These are phyloP conservation scores for Penicillium crustosum DNA, from an alignment of 2,329 filamentous ascomycete species.

Conservation along the genomic window DNA sequence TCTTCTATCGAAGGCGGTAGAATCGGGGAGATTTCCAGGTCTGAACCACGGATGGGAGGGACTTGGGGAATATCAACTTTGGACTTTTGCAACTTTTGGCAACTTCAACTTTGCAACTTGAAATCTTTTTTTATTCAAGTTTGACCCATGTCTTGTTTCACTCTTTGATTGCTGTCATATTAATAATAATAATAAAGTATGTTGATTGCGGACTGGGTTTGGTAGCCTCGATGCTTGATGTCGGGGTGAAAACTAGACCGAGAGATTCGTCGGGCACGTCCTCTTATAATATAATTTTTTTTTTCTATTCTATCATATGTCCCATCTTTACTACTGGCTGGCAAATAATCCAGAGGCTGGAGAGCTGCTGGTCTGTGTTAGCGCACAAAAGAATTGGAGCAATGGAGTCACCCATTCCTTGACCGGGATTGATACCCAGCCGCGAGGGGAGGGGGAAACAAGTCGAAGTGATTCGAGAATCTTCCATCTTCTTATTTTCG, in stretches of 20 bases:
- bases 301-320: conserved; percentile 6
- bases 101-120: background rate
- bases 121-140: background rate
- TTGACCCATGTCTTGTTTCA: background rate
- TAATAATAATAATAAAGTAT: background rate
- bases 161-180: background rate
- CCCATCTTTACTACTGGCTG: conserved; percentile 20
- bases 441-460: conserved; percentile 4
- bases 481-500: conserved; percentile 12
- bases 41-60: conserved; percentile 17
- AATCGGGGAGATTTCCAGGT: conserved; percentile 25
- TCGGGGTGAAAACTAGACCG: conserved; percentile 7
- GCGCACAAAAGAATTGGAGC: conserved; percentile 30
- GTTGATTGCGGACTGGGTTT: background rate
- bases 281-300: conserved; percentile 17
- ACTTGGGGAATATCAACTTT: background rate
- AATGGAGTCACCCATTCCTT: conserved; percentile 30
- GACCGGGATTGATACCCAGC: conserved; percentile 10
- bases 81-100: background rate
- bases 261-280: conserved; percentile 8
- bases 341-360: conserved; percentile 34
- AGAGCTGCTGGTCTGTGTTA: conserved; percentile 33
- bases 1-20: conserved; percentile 42
- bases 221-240: background rate
- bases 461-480: conserved; percentile 19